Evolutionary conservation across 305 asterid species (phyloP).

Genomic region (Solanum hybrid): DNA sequence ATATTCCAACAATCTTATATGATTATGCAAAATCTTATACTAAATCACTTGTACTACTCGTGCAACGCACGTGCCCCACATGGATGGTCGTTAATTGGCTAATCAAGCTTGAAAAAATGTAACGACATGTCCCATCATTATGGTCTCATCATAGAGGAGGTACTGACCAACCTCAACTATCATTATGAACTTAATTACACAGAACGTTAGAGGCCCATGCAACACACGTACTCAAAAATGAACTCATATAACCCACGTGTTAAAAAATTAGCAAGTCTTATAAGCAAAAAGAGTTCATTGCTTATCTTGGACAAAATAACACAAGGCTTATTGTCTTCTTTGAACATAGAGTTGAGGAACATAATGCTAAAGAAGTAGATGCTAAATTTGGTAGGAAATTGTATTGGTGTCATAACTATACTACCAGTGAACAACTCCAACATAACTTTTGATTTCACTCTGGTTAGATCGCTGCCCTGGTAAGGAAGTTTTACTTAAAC

Average conservation of each 20-base stretch:
- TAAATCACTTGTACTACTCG: too few relatives aligned
- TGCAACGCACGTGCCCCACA: too few relatives aligned
- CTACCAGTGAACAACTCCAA: background rate
- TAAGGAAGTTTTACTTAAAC: background rate
- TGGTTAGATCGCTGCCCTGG: background rate
- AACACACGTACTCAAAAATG: background rate
- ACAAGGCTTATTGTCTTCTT: background rate
- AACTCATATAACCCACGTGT: background rate
- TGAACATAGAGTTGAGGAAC: background rate
- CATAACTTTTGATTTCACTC: background rate
- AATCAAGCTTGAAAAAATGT: background rate
- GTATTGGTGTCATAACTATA: background rate
- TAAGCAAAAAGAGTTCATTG: background rate
- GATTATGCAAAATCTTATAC: too few relatives aligned
- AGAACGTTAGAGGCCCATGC: background rate
- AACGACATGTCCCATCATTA: background rate
- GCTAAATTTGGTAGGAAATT: background rate
- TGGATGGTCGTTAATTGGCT: too few relatives aligned
- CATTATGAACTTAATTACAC: background rate
- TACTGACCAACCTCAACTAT: background rate
- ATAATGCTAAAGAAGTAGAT: background rate
- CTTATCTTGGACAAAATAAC: background rate
- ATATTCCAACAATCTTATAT: too few relatives aligned
- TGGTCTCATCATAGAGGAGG: background rate
- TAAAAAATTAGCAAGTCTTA: accelerated